These are phyloP conservation scores for Chloranthus sessilifolius DNA, from an alignment of 164 flowering plant genomes.

Conservation along the genomic window DNA sequence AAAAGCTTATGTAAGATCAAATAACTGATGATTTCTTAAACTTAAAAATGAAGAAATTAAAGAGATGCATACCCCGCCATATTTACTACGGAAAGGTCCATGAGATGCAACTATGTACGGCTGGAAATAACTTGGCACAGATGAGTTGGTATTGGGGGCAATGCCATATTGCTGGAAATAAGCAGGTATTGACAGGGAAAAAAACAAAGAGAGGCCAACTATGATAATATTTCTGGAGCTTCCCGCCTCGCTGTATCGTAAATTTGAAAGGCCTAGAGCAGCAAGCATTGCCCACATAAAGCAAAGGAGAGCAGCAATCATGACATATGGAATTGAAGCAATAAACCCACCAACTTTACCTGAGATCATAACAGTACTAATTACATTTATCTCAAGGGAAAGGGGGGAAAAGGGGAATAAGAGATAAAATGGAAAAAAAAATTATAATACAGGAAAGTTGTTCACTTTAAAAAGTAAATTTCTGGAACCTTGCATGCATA, in stretches of 20 bases:
- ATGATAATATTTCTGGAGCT: slow-evolving; percentile 97
- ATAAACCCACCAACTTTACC: slow-evolving; percentile 98
- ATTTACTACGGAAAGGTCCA: slow-evolving; percentile 72
- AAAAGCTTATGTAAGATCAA: too few relatives aligned
- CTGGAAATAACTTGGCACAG: slow-evolving; percentile 90
- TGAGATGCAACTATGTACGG: slow-evolving; percentile 96
- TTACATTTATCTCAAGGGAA: too few relatives aligned
- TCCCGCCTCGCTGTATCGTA: slow-evolving; percentile 97
- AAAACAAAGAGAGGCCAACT: slow-evolving; percentile 86
- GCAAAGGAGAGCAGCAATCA: slow-evolving; percentile 94
- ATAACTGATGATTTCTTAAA: background rate
- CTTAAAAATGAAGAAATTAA: background rate
- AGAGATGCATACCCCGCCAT: slow-evolving; percentile 64
- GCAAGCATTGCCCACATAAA: slow-evolving; percentile 99
- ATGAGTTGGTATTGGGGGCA: slow-evolving; percentile 58
- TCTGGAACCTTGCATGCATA: too few relatives aligned
- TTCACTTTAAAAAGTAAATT: too few relatives aligned
- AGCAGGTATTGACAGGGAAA: slow-evolving; percentile 85
- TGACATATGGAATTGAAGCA: slow-evolving; percentile 91
- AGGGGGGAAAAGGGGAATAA: background rate
- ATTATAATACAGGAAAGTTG: too few relatives aligned
- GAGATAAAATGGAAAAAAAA: background rate
- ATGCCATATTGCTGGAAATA: slow-evolving; percentile 96
- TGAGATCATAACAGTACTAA: too few relatives aligned
- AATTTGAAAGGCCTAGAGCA: slow-evolving; percentile 89